Evolutionary conservation across 2,329 filamentous ascomycete genomes (phyloP).

Genomic region (Colletotrichum falcatum): DNA sequence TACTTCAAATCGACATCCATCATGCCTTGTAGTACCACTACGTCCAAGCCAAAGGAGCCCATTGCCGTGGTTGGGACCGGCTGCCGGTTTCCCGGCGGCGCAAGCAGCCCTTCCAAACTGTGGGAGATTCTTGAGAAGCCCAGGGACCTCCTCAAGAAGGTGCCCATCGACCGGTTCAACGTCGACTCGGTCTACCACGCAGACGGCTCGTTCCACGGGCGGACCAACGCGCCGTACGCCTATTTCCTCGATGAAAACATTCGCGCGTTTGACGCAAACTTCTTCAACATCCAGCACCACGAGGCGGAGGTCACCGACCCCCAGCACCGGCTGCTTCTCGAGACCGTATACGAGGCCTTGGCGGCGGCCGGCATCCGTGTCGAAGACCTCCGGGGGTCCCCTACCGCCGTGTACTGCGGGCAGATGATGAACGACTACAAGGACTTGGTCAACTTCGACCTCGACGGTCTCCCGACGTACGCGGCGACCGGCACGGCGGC

Average conservation of each 20-base stretch:
- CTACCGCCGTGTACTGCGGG: slow-evolving; percentile 51
- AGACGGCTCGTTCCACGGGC: not conserved
- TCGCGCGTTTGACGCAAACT: slow-evolving; percentile 44
- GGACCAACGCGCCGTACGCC: not conserved
- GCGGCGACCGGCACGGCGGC: not conserved
- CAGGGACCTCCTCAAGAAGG: not conserved
- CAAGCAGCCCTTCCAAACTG: not conserved
- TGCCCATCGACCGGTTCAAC: not conserved
- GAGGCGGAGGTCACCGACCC: slow-evolving; percentile 52
- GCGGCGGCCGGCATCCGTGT: slow-evolving; percentile 50
- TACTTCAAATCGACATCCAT: no score
- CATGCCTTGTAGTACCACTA: not conserved
- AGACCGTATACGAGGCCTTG: slow-evolving; percentile 51
- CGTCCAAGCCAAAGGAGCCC: not conserved
- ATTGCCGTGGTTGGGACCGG: not conserved
- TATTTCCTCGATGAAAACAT: slow-evolving; percentile 14
- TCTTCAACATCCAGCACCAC: slow-evolving; percentile 49
- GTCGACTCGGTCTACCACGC: not conserved
- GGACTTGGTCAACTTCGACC: not conserved
- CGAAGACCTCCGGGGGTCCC: slow-evolving; percentile 44
- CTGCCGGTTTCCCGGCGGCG: not conserved
- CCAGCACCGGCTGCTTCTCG: slow-evolving; percentile 49
- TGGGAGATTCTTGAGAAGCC: not conserved
- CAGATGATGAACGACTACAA: slow-evolving; percentile 47
- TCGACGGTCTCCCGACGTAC: not conserved